Conservation (phyloP, 495 filamentous ascomycete genomes). For the Symbiotaphrina buchneri region DNA sequence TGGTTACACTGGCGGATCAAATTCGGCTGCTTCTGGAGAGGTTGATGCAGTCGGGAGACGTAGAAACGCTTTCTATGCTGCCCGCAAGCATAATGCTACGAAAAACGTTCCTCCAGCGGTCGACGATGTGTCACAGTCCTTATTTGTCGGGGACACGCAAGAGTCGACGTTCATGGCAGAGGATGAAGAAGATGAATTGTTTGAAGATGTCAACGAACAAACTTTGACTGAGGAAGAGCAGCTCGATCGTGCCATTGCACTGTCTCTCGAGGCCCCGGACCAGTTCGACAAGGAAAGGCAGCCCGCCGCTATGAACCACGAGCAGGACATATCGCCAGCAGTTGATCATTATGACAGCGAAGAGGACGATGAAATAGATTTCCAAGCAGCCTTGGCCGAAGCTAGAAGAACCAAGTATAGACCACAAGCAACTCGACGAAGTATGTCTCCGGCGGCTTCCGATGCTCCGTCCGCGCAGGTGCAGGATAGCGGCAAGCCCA, state of each 20-base stretch:
- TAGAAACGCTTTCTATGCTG: slow-evolving; percentile 11
- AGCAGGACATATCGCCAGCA: too few species aligned
- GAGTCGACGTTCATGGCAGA: slow-evolving; percentile 10
- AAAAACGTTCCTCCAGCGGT: slow-evolving; percentile 6
- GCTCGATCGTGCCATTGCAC: slow-evolving; percentile 2
- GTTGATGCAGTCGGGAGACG: slow-evolving; percentile 14
- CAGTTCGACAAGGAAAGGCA: slow-evolving; percentile 20
- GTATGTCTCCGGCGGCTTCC: slow-evolving; percentile 6
- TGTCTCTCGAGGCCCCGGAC: slow-evolving; percentile 3
- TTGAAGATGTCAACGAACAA: slow-evolving; percentile 6
- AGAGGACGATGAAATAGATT: slow-evolving; percentile 33
- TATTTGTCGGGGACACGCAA: slow-evolving; percentile 34
- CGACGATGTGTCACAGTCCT: slow-evolving; percentile 18
- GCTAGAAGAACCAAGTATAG: slow-evolving; percentile 17
- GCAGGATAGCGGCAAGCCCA: too few species aligned
- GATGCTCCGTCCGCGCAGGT: slow-evolving; percentile 3
- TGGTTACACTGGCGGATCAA: too few species aligned
- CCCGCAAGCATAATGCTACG: slow-evolving; percentile 4
- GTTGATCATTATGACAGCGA: slow-evolving; percentile 14
- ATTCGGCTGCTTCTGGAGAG: too few species aligned
- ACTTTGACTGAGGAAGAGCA: slow-evolving; percentile 1
- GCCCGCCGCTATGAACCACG: too few species aligned
- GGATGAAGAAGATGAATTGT: slow-evolving; percentile 8
- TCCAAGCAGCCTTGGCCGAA: slow-evolving; percentile 33
- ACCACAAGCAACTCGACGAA: too few species aligned